These are phyloP conservation scores for Clavispora vitiphila DNA, from an alignment of 805 yeast genomes.

Conservation along the genomic window DNA sequence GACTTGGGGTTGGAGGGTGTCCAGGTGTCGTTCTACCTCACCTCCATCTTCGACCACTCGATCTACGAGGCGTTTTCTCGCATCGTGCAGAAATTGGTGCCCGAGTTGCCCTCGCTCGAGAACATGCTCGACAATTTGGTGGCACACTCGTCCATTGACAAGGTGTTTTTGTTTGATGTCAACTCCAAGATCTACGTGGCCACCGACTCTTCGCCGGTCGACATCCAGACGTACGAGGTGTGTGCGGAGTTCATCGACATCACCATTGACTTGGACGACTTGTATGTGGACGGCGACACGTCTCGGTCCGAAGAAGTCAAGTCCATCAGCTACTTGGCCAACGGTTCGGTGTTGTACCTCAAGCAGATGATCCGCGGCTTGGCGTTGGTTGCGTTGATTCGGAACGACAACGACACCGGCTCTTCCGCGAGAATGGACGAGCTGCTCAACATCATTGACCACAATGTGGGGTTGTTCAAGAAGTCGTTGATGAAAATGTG, in stretches of 20 bases:
- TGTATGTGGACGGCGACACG: slow-evolving; percentile 38
- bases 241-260: slow-evolving; percentile 97
- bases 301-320: slow-evolving; percentile 38
- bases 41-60: slow-evolving; percentile 93
- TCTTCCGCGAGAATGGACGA: slow-evolving; percentile 28
- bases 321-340: slow-evolving; percentile 71
- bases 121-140: slow-evolving; percentile 84
- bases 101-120: slow-evolving; percentile 83
- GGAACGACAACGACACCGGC: slow-evolving; percentile 48
- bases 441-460: slow-evolving; percentile 69
- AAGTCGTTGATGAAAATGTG: slow-evolving; percentile 71
- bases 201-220: slow-evolving; percentile 94
- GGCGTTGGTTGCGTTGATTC: slow-evolving; percentile 81
- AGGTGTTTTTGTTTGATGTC: slow-evolving; percentile 87
- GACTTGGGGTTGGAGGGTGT: slow-evolving; percentile 90
- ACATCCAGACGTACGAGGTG: slow-evolving; percentile 90
- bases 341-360: slow-evolving; percentile 78
- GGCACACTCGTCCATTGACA: slow-evolving; percentile 85
- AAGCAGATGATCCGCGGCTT: slow-evolving; percentile 91
- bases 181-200: slow-evolving; percentile 93
- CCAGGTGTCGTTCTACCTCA: slow-evolving; percentile 83
- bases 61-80: slow-evolving; percentile 93
- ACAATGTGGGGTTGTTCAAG: slow-evolving; percentile 78
- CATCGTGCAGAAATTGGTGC: slow-evolving; percentile 85
- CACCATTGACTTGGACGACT: slow-evolving; percentile 78